Base-by-base conservation (phyloP, 805 yeast genomes). In the Ogataea glucozyma region DNA sequence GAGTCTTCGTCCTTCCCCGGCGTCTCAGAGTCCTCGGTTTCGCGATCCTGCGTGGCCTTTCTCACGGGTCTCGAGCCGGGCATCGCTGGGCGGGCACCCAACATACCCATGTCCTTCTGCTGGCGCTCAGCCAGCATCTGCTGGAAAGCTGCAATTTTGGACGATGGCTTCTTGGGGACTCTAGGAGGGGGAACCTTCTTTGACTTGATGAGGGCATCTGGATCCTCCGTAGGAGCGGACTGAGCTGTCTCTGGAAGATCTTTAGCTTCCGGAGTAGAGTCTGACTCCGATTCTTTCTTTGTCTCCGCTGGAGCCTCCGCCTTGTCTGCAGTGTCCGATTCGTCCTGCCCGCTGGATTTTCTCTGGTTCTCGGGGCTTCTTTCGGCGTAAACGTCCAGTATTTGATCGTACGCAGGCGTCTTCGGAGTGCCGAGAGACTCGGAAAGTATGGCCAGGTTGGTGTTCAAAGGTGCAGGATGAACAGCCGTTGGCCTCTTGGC, bases 121-220 rank as follows among this genome's bases (percentile, higher is more conserved):
- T 76, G 81, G 47, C 72, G 74, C 47, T 71, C 70, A 38, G 76
- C 76, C 41, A 85, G 69, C 84, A 83, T 79, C 55, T 83, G 85
- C 57, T 85, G 95, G 60, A 85, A 85, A 0, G 89, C 89, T 1
- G 90, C 89, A 46, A 85, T 85, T 48, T 74, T 83, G 1, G 88
- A 81, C 0, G 91, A 84, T 13, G 88, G 80, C 53, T 85, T 85
- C 54, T 84, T 84, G 3, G 91, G 91, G 18, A 81, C 81, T 22
- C 80, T 83, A 11, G 88, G 77, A 1, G 70, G 67, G 27, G 56
- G 64, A 24, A 52, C 58, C 21, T 46, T 49, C 13, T 40, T 40
- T 8, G 41, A 17, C 14, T 24, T 35, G 11, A 6, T 11, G 8
- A 32, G 11, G 7, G 10, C 33, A 7, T n/a, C n/a, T n/a, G n/a